Evolutionary conservation across 2,329 filamentous ascomycete species (phyloP).

Genomic region (Fusarium cyanostomum): DNA sequence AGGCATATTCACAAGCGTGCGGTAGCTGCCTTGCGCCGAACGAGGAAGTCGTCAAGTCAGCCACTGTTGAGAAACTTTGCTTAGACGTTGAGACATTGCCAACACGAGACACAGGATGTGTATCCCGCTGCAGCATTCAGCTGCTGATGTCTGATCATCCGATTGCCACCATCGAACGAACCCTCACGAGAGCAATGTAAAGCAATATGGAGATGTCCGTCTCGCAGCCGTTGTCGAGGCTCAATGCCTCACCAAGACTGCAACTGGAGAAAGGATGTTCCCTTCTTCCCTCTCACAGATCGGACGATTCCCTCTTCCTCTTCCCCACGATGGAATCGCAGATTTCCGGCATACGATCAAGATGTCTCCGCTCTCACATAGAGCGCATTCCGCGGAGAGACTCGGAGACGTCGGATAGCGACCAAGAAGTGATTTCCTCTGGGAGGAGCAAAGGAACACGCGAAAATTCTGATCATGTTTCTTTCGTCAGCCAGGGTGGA

Average conservation of each 20-base stretch:
- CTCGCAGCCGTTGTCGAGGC: slow-evolving; percentile 10
- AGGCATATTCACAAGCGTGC: neutral
- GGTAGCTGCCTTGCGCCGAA: neutral
- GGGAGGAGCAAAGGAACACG: neutral
- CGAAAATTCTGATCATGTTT: slow-evolving; percentile 27
- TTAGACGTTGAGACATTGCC: slow-evolving; percentile 11
- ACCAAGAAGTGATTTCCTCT: slow-evolving; percentile 4
- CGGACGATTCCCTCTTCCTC: slow-evolving; percentile 17
- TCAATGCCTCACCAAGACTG: neutral
- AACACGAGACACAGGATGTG: slow-evolving; percentile 2
- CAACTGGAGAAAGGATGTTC: slow-evolving; percentile 8
- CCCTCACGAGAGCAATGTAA: slow-evolving; percentile 6
- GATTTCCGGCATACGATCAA: slow-evolving; percentile 15
- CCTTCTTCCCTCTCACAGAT: slow-evolving; percentile 15
- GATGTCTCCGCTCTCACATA: slow-evolving; percentile 10
- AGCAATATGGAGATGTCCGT: slow-evolving; percentile 12
- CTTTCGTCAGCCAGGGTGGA: slow-evolving; percentile 28
- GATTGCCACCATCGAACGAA: slow-evolving; percentile 20
- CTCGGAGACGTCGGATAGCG: slow-evolving; percentile 33
- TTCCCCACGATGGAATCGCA: slow-evolving; percentile 31
- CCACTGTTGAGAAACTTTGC: slow-evolving; percentile 9
- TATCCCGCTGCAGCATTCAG: neutral
- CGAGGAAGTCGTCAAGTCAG: slow-evolving; percentile 10
- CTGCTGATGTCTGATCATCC: neutral
- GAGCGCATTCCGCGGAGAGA: slow-evolving; percentile 31